Conservation (phyloP, 352 stramenopile genomes). For the Phytophthora sojae region DNA sequence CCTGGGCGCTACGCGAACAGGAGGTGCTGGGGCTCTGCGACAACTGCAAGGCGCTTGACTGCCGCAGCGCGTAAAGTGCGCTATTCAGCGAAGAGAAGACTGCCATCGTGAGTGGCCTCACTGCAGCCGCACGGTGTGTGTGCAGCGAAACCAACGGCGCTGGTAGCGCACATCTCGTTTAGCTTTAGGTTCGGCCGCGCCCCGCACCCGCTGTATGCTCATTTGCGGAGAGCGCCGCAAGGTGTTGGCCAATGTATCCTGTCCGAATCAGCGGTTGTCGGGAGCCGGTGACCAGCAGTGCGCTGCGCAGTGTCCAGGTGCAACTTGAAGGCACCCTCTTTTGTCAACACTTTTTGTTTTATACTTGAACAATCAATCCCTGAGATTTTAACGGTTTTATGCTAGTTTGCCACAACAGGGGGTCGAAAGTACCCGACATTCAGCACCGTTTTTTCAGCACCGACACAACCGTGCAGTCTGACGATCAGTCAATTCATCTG, state of each 20-base stretch:
- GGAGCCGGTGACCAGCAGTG: background rate
- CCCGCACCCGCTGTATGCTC: background rate
- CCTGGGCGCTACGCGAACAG: slow-evolving; percentile 20
- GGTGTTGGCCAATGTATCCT: slow-evolving; percentile 13
- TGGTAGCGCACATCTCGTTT: slow-evolving; percentile 1
- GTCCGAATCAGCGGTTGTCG: slow-evolving; percentile 10
- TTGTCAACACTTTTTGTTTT: background rate
- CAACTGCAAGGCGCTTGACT: slow-evolving; percentile 6
- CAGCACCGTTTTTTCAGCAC: slow-evolving; percentile 21
- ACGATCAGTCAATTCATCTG: slow-evolving; percentile 30
- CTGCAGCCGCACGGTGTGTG: background rate
- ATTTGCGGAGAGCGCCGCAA: slow-evolving; percentile 2
- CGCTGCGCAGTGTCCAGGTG: slow-evolving; percentile 2
- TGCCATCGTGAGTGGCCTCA: background rate
- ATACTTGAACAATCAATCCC: slow-evolving; percentile 1
- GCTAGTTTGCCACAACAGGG: background rate
- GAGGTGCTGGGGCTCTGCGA: slow-evolving; percentile 21
- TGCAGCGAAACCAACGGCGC: slow-evolving; percentile 3
- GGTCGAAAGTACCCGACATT: slow-evolving; percentile 2
- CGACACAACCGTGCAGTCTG: slow-evolving; percentile 6
- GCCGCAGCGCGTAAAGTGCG: background rate
- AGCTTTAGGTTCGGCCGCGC: slow-evolving; percentile 1
- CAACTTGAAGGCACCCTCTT: slow-evolving; percentile 14
- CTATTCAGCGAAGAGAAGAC: background rate
- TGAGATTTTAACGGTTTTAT: background rate